Evolutionary conservation across 2,329 filamentous ascomycete genomes (phyloP), one percentile per base, ranked within the genome.

Genomic region (Penicillium sumatraense): DNA sequence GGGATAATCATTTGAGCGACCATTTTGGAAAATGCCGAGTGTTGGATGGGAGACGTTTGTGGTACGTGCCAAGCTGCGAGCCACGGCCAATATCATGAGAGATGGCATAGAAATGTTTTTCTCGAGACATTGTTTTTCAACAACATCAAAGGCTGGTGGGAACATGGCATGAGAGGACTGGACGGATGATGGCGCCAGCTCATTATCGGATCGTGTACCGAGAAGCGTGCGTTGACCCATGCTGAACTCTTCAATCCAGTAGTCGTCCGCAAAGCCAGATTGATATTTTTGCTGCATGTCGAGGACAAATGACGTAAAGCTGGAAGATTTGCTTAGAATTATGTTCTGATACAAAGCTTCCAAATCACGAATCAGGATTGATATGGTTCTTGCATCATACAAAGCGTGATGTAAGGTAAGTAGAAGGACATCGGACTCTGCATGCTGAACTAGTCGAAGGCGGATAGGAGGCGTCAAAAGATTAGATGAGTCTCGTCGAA

Each of bases 361-460:
- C 6, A 59, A 13, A 6, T 57, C 50, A 13, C 18, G 9, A 6
- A 57, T 11, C 14, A 59, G 29, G 14, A 59, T 53, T 2, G 53
- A 31, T 8, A 57, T 56, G 24, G 57, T 29, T 42, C 50, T 50
- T 4, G 53, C 54, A 21, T 59, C 57, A 11, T 59, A 59, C 29
- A 57, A 40, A n/a, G 57, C 53, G 45, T 59, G 57, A 18, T 59
- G 50, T 7, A 59, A 16, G 1, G 46, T 51, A 5, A 59, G 9
- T 8, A 59, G 21, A 14, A 59, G 33, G 23, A 10, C 40, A 20
- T 52, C 49, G 2, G 10, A 26, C 20, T 29, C 31, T 9, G 20
- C 5, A n/a, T 46, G 27, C 27, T 38, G 40, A 16, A 52, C 29
- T n/a, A 52, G 21, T 5, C 29, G 40, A 7, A 52, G 41, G 18